phyloP scores from a whole-genome alignment of 2,329 filamentous ascomycete species.

The Xylariaceae sp. region DNA sequence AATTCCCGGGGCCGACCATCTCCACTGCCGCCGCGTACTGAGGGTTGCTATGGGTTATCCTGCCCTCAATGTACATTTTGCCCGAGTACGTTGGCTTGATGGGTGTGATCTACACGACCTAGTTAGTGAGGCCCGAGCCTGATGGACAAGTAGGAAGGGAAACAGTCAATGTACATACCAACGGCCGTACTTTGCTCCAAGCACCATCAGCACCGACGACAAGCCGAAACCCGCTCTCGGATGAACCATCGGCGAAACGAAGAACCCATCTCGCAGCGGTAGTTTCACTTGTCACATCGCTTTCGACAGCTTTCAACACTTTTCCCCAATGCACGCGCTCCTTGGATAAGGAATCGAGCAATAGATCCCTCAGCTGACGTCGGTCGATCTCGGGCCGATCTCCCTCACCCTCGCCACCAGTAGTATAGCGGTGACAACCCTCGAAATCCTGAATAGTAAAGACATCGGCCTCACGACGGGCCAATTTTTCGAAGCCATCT shows the following conservation, averaged over 20 bases:
- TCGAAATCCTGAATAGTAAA: conserved; percentile 10
- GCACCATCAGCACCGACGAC: conserved; percentile 36
- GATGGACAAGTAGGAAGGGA: not conserved
- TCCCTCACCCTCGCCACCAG: not conserved
- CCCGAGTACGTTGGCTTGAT: conserved; percentile 14
- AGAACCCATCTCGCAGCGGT: conserved; percentile 1
- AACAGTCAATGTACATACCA: conserved; percentile 10
- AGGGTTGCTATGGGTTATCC: conserved; percentile 2
- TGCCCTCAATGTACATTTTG: conserved; percentile 11
- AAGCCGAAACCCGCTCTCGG: conserved; percentile 26
- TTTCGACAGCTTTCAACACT: conserved; percentile 1
- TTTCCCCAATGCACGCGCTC: conserved; percentile 19
- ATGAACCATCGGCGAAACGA: conserved; percentile 10
- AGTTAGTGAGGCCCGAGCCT: not conserved
- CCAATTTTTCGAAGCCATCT: conserved; percentile 22
- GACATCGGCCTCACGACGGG: conserved; percentile 19
- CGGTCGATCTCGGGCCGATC: conserved; percentile 24
- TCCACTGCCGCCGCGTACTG: conserved; percentile 10
- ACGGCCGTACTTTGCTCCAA: conserved; percentile 32
- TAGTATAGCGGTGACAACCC: not conserved
- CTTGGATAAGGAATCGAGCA: conserved; percentile 15
- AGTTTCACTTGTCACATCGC: conserved; percentile 20
- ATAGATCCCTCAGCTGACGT: conserved; percentile 9
- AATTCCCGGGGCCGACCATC: conserved; percentile 5
- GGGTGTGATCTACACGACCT: conserved; percentile 7